phyloP scores from a whole-genome alignment of 2,329 filamentous ascomycete species.

The Trichocomaceae sp. region DNA sequence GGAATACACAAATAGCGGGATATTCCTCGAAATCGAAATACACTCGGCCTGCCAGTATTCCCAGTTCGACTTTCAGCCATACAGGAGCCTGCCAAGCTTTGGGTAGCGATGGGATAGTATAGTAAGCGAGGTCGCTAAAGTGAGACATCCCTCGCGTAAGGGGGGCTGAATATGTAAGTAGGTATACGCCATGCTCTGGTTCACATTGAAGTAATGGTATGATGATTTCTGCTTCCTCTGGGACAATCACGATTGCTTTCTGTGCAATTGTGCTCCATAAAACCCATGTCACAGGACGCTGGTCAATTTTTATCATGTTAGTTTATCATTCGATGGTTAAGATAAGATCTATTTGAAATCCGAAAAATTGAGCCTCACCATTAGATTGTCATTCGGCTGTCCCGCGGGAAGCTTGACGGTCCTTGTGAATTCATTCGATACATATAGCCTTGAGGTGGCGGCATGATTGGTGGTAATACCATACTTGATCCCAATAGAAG shows the following conservation, averaged over 20 bases:
- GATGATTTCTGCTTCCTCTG: slow-evolving; percentile 56
- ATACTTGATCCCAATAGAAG: too few relatives aligned
- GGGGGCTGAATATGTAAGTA: slow-evolving; percentile 55
- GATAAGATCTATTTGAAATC: background rate
- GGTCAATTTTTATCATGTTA: slow-evolving; percentile 20
- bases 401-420: slow-evolving; percentile 35
- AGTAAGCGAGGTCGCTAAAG: slow-evolving; percentile 52
- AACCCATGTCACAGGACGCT: slow-evolving; percentile 54
- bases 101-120: slow-evolving; percentile 46
- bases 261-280: slow-evolving; percentile 24
- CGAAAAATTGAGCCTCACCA: slow-evolving; percentile 8
- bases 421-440: slow-evolving; percentile 44
- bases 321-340: background rate
- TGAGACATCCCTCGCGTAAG: slow-evolving; percentile 54
- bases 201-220: slow-evolving; percentile 26
- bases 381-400: slow-evolving; percentile 39
- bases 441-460: slow-evolving; percentile 26
- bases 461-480: slow-evolving; percentile 18
- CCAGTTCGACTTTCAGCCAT: slow-evolving; percentile 54
- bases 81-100: slow-evolving; percentile 36
- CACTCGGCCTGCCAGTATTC: slow-evolving; percentile 54
- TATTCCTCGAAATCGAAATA: slow-evolving; percentile 39
- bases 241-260: slow-evolving; percentile 51
- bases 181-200: slow-evolving; percentile 26
- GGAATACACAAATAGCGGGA: slow-evolving; percentile 5